These are phyloP conservation scores for Triadica sebifera DNA, from an alignment of 345 rosid genomes.

Conservation along the genomic window DNA sequence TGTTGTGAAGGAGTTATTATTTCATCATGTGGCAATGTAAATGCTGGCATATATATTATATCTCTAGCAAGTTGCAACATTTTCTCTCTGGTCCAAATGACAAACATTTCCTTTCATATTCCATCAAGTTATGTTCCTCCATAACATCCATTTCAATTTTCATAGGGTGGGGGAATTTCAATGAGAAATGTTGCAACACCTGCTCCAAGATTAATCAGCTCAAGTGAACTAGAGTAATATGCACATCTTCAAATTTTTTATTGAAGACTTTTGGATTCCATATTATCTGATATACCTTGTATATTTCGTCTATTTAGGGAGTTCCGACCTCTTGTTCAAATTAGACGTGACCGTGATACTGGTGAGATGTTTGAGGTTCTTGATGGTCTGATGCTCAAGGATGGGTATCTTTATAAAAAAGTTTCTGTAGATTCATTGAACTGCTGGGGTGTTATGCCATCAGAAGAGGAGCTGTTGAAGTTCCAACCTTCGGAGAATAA, in stretches of 20 bases:
- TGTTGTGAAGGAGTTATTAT: background rate
- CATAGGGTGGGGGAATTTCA: conserved; percentile 76
- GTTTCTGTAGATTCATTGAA: conserved; percentile 71
- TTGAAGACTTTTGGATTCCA: conserved; percentile 1
- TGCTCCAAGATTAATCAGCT: conserved; percentile 81
- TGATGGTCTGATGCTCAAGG: conserved; percentile 84
- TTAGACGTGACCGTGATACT: conserved; percentile 84
- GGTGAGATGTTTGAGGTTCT: conserved; percentile 62
- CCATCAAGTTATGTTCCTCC: background rate
- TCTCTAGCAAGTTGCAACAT: background rate
- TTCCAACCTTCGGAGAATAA: conserved; percentile 60
- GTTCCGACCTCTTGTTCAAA: conserved; percentile 79
- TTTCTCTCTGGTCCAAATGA: too few species aligned
- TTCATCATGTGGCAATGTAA: background rate
- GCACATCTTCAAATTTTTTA: conserved; percentile 13
- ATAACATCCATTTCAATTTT: conserved; percentile 16
- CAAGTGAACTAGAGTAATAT: conserved; percentile 87
- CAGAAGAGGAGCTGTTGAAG: conserved; percentile 77
- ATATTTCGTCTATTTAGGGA: conserved; percentile 49
- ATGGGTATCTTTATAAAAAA: conserved; percentile 79
- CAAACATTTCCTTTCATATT: background rate
- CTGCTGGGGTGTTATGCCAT: conserved; percentile 65
- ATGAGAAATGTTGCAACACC: conserved; percentile 49
- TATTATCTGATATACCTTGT: background rate
- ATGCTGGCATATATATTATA: background rate